Conservation (phyloP, 73 alveolate species). For the Breviolum minutum region DNA sequence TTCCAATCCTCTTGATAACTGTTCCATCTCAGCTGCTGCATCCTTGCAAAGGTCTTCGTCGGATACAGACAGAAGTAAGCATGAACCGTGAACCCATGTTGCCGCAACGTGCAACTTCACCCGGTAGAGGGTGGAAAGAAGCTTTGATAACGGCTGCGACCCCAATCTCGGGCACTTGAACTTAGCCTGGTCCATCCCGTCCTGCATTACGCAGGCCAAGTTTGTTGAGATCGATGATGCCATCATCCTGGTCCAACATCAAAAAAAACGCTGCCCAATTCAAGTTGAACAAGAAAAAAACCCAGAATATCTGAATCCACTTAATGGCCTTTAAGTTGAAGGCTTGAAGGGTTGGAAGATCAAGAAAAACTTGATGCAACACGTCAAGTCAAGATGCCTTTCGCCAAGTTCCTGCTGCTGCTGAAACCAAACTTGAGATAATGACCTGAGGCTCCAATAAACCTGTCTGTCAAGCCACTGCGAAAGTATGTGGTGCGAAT, state of each 20-base stretch:
- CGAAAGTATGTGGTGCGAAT: background rate
- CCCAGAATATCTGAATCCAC: background rate
- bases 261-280: background rate
- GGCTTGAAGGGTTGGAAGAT: background rate
- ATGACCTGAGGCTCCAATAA: background rate
- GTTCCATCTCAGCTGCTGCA: background rate
- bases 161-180: background rate
- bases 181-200: slow-evolving; percentile 49
- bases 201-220: background rate
- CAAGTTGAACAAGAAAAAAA: background rate
- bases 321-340: background rate
- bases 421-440: background rate
- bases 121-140: background rate
- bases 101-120: background rate
- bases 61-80: background rate
- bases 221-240: background rate
- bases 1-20: background rate
- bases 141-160: background rate
- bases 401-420: background rate
- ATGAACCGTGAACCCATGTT: background rate
- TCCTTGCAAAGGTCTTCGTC: slow-evolving; percentile 7
- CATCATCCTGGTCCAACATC: background rate
- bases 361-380: background rate
- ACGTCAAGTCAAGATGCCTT: background rate
- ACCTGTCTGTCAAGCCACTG: slow-evolving; percentile 45